Evolutionary conservation across 371 early-diverging fungal species (phyloP), one percentile per base, ranked within the genome.

Genomic region (Lichtheimia corymbifera): DNA sequence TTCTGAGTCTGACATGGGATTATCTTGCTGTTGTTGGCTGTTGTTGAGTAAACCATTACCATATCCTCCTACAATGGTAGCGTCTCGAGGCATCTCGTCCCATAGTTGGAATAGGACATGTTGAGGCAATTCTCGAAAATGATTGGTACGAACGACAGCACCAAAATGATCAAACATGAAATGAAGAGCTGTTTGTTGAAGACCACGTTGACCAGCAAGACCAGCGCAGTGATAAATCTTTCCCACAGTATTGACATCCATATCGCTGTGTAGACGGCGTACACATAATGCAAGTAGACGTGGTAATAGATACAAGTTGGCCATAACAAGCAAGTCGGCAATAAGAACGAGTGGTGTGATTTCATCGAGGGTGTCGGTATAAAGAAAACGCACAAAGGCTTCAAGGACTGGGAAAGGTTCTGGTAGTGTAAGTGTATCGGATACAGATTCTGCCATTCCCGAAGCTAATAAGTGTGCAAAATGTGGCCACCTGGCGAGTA

Each of bases 91-190:
- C 27, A 82, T 82, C 52, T 79, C 80, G 55, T 88, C 85, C 83
- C 83, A 87, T 53, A 88, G 75, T 56, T 87, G 83, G 49, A 77
- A 75, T 55, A 90, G 60, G n/a, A 83, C 76, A 15, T 80, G 81
- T 42, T 72, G 73, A 11, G 85, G 84, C 20, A 88, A 56, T 4
- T 66, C 63, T 7, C 88, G 73, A 56, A 88, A 88, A 3, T 73
- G 83, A 1, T 53, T 50, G 2, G 87, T 87, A 55, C 80, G 83
- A 41, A 77, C 77, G 17, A 91, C 84, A 4, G 77, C 77, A 11
- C 91, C 88, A 77, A 86, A 91, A 59, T 86, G 81, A 22, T 76
- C 72, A 63, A 87, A 82, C 63, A 89, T 86, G 61, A 79, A 86
- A 61, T 80, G 76, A 17, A 88, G 62, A 2, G 85, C 73, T 7